Base-by-base conservation (phyloP, 345 rosid genomes). In the Durio zibethinus region DNA sequence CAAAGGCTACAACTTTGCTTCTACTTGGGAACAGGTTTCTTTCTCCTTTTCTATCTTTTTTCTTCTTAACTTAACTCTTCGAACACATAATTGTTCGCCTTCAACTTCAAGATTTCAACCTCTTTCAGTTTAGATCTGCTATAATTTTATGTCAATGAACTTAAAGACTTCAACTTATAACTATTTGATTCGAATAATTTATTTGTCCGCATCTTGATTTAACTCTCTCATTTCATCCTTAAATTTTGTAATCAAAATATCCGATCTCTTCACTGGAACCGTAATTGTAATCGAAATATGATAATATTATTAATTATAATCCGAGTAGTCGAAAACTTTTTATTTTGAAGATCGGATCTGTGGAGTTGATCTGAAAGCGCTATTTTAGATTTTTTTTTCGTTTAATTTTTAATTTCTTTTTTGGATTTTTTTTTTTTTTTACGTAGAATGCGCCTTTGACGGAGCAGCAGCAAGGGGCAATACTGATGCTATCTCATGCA, bases 1-100 rank as follows among this genome's bases (percentile, higher is more conserved):
- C 80, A 93, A 75, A 85, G 98, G 98, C 83, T 91, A 93, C 91
- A 92, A 89, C 84, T 95, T 95, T 87, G 89, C 98, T 77, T 95
- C 96, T 43, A 88, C 92, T 69, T 95, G 99, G 99, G 99, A 95
- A 78, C 97, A 91, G 94, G 99, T 94, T 78, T 76, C 47, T 66
- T 45, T 76, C 48, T 76, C n/a, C n/a, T n/a, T n/a, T n/a, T n/a
- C n/a, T n/a, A n/a, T n/a, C n/a, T 65, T 38, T 76, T 40, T 78
- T 57, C 63, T 62, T 80, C 66, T 48, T 52, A 52, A 8, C 21
- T 48, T 59, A 9, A 9, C 20, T 75, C 10, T 61, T 33, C 35
- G 9, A 25, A 36, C 61, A n/a, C 54, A 16, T 10, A 45, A 10
- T 10, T 45, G 33, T 33, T 35, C 38, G 1, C 72, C 74, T 67